Percentiles rank a stretch among this genome's conserved stretches.
These are phyloP conservation scores for Irpex rosettiformis DNA, from an alignment of 1,284 basidiomycete species.

Conservation along the genomic window DNA sequence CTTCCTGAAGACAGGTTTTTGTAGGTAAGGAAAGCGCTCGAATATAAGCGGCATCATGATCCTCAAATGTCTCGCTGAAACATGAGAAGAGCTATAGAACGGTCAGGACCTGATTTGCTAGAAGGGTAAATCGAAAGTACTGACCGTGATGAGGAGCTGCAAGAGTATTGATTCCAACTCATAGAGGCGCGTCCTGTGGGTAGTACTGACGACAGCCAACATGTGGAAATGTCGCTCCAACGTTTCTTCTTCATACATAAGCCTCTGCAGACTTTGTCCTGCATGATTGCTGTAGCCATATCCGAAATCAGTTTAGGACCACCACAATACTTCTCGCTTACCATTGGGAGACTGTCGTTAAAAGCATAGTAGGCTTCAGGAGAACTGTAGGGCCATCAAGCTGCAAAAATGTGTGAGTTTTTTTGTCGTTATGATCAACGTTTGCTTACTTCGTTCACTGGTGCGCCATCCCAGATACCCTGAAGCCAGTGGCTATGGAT, in stretches of 20 bases:
- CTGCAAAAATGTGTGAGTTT: slow-evolving; percentile 5
- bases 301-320: not conserved
- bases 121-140: not conserved
- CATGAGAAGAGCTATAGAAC: slow-evolving; percentile 35
- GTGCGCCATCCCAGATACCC: slow-evolving; percentile 37
- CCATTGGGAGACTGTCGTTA: slow-evolving; percentile 23
- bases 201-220: not conserved
- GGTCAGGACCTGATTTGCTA: too few relatives aligned
- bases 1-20: not conserved
- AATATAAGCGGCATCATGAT: slow-evolving; percentile 15
- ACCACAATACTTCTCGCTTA: slow-evolving; percentile 15
- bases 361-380: slow-evolving; percentile 25
- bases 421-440: not conserved
- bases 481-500: slow-evolving; percentile 47
- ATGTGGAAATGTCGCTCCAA: slow-evolving; percentile 21
- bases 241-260: slow-evolving; percentile 18
- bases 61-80: slow-evolving; percentile 38
- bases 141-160: slow-evolving; percentile 19
- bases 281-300: slow-evolving; percentile 22
- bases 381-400: slow-evolving; percentile 25
- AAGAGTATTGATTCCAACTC: slow-evolving; percentile 16
- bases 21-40: not conserved
- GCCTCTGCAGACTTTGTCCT: slow-evolving; percentile 17
- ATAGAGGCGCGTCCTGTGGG: slow-evolving; percentile 7
- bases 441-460: slow-evolving; percentile 16